Evolutionary conservation across 345 rosid species (phyloP).

Genomic region (Turritis glabra): DNA sequence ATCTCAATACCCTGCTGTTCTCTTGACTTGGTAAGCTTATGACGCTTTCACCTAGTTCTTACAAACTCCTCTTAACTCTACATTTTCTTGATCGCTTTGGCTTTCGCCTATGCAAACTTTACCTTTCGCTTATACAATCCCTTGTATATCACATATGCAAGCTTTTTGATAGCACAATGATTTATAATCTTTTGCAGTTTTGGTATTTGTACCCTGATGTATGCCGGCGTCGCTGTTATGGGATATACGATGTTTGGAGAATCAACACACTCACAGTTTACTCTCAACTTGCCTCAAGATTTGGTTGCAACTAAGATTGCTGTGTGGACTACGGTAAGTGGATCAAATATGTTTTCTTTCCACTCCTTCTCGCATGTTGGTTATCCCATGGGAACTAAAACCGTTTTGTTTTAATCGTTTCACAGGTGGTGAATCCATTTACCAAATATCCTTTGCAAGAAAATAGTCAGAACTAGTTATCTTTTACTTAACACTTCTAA

Average conservation of each 20-base stretch:
- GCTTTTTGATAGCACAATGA: too few species aligned
- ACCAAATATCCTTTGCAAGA: constrained; percentile 79
- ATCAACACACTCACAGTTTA: constrained; percentile 71
- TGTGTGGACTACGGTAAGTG: constrained; percentile 88
- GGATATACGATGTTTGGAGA: constrained; percentile 96
- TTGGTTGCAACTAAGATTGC: constrained; percentile 92
- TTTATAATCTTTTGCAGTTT: constrained; percentile 50
- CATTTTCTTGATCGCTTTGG: not conserved
- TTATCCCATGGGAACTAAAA: not conserved
- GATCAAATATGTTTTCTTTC: not conserved
- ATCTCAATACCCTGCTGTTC: constrained; percentile 68
- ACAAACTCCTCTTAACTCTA: not conserved
- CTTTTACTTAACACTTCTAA: constrained; percentile 10
- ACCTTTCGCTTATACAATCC: too few species aligned
- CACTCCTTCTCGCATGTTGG: not conserved
- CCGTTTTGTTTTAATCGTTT: not conserved
- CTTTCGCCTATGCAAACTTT: not conserved
- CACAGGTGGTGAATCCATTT: constrained; percentile 92
- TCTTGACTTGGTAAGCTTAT: constrained; percentile 59
- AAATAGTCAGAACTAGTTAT: constrained; percentile 1
- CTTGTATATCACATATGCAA: too few species aligned
- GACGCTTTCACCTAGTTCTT: not conserved
- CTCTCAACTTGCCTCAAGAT: constrained; percentile 89
- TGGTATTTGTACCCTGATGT: constrained; percentile 66
- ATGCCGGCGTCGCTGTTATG: constrained; percentile 79